Evolutionary conservation across 2,329 filamentous ascomycete species (phyloP), one percentile per base, ranked within the genome.

Genomic region (Ophiostoma piceae): DNA sequence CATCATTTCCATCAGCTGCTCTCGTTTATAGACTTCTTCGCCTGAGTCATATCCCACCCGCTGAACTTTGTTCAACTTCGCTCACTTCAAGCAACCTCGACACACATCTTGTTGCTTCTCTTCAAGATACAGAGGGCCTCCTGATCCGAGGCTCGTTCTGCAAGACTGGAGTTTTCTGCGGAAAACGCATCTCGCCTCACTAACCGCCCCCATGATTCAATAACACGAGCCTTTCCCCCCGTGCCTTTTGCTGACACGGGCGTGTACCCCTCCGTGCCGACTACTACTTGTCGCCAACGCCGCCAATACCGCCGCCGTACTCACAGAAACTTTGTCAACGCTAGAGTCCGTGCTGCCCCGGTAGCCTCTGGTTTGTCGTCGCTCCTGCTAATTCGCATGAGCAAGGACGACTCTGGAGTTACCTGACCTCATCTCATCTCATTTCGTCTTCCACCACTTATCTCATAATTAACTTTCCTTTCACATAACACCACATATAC

Each of bases 341-440:
- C 62, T 39, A 5, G 12, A 29, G 35, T 19, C 22, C 62, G 62
- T 75, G 75, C 71, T 39, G 32, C 22, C 32, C 62, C 62, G 16
- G 62, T 41, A 14, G 74, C 69, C 76, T 74, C 74, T 73, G 77
- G 60, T 74, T 75, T 73, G 72, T 76, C 68, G 72, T 77, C 70
- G 22, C 62, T 69, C 4, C 41, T 65, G 41, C 68, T 72, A 29
- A 51, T 71, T 12, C 77, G 76, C 39, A 76, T 74, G 71, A 78
- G 76, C 72, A 76, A 78, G 74, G 78, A 81, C 78, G 77, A 80
- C 72, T 79, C 79, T 1, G 78, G 79, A 62, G 77, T 80, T 68
- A 79, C 77, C 41, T 64, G 19, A 32, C 14, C 14, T 62, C 26
- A 29, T 29, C 11, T 9, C 22, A 54, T 32, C 8, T 39, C 43